A percentile compares a stretch with the other conserved stretches of the same genome.
Evolutionary conservation across 192 early-diverging fungal genomes (phyloP).

Genomic region (Chytriomyces hyalinus): DNA sequence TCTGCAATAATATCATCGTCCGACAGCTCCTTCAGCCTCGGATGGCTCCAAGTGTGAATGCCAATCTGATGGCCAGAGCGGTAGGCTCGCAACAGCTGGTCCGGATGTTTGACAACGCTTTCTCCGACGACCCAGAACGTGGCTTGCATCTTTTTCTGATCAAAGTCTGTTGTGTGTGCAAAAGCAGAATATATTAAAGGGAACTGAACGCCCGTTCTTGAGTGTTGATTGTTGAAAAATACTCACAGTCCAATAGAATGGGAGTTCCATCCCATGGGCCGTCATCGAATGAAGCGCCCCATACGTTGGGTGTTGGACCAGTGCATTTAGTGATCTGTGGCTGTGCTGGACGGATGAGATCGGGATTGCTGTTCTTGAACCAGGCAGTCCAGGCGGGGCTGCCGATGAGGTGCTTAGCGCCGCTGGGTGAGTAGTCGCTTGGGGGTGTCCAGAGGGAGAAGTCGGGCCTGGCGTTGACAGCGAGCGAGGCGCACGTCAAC

Average conservation of each 20-base stretch:
- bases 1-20: conserved; percentile 55
- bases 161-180: conserved; percentile 36
- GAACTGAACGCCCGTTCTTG: background rate
- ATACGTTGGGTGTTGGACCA: background rate
- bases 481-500: background rate
- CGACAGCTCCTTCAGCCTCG: conserved; percentile 5
- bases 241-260: background rate
- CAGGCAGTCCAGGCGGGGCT: background rate
- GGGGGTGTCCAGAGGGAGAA: background rate
- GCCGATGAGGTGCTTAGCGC: background rate
- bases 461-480: background rate
- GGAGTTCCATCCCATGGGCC: background rate
- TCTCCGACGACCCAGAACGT: conserved; percentile 74
- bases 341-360: background rate
- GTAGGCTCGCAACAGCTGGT: conserved; percentile 54
- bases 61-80: conserved; percentile 65
- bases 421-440: background rate
- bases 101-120: conserved; percentile 52
- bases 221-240: too few species aligned
- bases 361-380: background rate
- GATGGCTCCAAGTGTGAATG: background rate
- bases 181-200: background rate
- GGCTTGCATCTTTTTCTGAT: conserved; percentile 61
- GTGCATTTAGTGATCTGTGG: background rate
- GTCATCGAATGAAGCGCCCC: background rate